A percentile compares a stretch with the other conserved stretches of the same genome.
Conservation (phyloP, 345 rosid genomes). For the Eucalyptus erythrocorys region DNA sequence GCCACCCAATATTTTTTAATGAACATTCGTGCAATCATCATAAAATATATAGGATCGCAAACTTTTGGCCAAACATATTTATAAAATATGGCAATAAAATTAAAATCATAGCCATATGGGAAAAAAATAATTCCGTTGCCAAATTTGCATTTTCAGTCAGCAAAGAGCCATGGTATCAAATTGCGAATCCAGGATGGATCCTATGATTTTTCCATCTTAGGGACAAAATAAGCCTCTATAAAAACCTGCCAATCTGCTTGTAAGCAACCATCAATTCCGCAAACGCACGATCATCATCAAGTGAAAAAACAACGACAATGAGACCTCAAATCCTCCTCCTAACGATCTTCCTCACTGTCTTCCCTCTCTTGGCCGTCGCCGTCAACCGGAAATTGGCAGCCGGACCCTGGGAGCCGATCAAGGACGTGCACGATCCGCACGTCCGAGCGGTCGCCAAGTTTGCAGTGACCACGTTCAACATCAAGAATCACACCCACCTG, state of each 20-base stretch:
- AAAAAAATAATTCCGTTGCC: not conserved
- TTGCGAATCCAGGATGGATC: not conserved
- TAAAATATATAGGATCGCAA: not conserved
- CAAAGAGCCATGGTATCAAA: not conserved
- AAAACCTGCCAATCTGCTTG: not conserved
- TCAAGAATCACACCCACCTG: not conserved
- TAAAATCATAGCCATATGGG: fast-evolving
- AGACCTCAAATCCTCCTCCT: not conserved
- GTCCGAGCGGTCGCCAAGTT: not conserved
- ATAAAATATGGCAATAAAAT: not conserved
- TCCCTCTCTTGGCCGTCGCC: not conserved
- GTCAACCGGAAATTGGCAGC: not conserved
- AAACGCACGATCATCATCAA: not conserved
- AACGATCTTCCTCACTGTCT: not conserved
- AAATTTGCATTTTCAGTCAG: not conserved
- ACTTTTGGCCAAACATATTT: not conserved
- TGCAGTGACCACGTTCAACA: not conserved
- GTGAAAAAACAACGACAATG: not conserved
- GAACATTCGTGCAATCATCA: not conserved
- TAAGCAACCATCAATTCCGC: not conserved
- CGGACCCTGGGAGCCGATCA: not conserved
- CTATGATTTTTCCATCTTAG: not conserved
- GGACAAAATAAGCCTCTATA: not conserved
- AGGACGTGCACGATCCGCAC: not conserved
- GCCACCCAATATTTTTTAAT: not conserved